phyloP scores from a whole-genome alignment of 352 stramenopile genomes.

The Aphanomyces astaci region DNA sequence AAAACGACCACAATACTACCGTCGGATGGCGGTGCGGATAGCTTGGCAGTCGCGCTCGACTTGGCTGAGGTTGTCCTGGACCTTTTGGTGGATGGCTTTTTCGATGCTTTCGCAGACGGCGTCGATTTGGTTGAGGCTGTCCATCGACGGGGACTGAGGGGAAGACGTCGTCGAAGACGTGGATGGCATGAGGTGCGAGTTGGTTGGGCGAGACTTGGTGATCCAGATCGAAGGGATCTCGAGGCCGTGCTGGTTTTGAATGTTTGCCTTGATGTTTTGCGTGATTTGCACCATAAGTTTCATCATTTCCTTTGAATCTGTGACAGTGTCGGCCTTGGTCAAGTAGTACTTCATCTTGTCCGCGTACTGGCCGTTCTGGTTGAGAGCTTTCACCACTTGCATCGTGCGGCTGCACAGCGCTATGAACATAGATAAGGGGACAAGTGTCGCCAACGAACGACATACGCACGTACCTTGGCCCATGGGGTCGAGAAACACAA shows the following conservation, averaged over 20 bases:
- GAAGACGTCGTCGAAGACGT: constrained; percentile 22
- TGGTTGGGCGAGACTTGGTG: constrained; percentile 18
- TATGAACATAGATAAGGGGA: constrained; percentile 4
- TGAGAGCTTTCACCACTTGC: constrained; percentile 54
- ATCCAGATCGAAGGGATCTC: constrained; percentile 57
- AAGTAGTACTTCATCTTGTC: constrained; percentile 59
- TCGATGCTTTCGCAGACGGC: constrained; percentile 35
- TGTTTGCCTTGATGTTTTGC: constrained; percentile 54
- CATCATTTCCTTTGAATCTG: constrained; percentile 53
- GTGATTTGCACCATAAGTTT: constrained; percentile 63
- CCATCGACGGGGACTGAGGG: constrained; percentile 22
- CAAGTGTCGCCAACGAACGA: too few species aligned
- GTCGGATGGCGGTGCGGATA: constrained; percentile 29
- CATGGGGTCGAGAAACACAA: constrained; percentile 62
- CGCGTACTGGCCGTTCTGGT: constrained; percentile 35
- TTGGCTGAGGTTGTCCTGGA: constrained; percentile 55
- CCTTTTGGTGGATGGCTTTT: constrained; percentile 56
- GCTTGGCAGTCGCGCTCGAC: constrained; percentile 39
- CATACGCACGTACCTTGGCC: constrained; percentile 35
- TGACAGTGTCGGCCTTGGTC: constrained; percentile 56
- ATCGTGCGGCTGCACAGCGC: constrained; percentile 62
- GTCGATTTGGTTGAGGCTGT: constrained; percentile 46
- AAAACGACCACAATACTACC: too few species aligned
- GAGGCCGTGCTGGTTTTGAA: constrained; percentile 57
- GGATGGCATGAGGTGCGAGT: constrained; percentile 21